A percentile compares a stretch with the other conserved stretches of the same genome.
phyloP scores from a whole-genome alignment of 2,329 filamentous ascomycete species.

The Albophoma yamanashiensis region DNA sequence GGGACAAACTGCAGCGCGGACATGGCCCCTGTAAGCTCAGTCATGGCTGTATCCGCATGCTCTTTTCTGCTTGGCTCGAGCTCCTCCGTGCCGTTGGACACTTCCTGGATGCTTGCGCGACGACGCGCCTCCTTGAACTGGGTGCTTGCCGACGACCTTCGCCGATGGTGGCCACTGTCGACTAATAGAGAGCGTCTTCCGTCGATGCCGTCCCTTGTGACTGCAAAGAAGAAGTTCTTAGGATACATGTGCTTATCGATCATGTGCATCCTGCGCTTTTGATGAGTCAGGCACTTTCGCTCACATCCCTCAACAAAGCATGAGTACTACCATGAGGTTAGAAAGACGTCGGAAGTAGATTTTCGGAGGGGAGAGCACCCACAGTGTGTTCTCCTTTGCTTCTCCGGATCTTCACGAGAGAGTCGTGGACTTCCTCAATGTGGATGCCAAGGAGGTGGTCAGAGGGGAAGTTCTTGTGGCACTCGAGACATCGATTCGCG shows the following conservation, averaged over 20 bases:
- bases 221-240: conserved; percentile 74
- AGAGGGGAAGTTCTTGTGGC: conserved; percentile 79
- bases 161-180: conserved; percentile 38
- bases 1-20: conserved; percentile 63
- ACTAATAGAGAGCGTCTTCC: conserved; percentile 68
- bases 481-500: conserved; percentile 75
- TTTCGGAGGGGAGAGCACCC: conserved; percentile 19
- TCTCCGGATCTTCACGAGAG: conserved; percentile 58
- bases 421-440: conserved; percentile 85
- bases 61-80: conserved; percentile 8
- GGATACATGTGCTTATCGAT: conserved; percentile 94
- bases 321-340: conserved; percentile 46
- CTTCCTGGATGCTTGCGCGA: conserved; percentile 20
- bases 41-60: conserved; percentile 42
- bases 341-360: not conserved
- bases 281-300: conserved; percentile 68
- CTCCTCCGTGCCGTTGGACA: conserved; percentile 6
- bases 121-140: conserved; percentile 21
- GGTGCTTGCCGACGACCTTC: conserved; percentile 33
- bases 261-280: conserved; percentile 78
- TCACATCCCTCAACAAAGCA: conserved; percentile 90
- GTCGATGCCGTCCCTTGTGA: conserved; percentile 86
- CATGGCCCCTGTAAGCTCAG: conserved; percentile 56
- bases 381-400: conserved; percentile 83
- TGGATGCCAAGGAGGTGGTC: conserved; percentile 71